Base-by-base conservation (phyloP, 2,329 filamentous ascomycete species). In the Setomelanomma holmii region DNA sequence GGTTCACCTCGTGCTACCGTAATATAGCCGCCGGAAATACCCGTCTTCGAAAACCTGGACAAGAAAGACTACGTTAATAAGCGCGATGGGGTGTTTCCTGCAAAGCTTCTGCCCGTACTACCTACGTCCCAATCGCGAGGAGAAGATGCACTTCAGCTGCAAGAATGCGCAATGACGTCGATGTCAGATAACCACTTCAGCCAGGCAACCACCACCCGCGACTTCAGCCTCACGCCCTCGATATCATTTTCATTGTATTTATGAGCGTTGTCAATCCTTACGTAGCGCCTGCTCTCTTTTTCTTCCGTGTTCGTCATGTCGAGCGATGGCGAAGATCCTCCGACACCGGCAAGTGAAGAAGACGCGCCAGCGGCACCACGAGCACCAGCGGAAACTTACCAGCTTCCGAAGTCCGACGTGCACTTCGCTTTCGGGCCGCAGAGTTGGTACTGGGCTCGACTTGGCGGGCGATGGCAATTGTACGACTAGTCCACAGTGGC, bases 361-460 rank as follows among this genome's bases (percentile, higher is more conserved):
- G 27, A 30, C 5, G 27, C 27, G 27, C 27, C 27, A 30, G 10
- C 27, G 5, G 27, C 27, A 8, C n/a, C n/a, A n/a, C n/a, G n/a
- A n/a, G 27, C 27, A 14, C 27, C 27, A 30, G 10, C 27, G 5
- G 27, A 8, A 8, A 14, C 27, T 30, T 30, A 30, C 27, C 10
- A 30, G 27, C 5, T 30, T 5, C n/a, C 40, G 19, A 44, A 35
- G 27, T 35, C 41, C 16, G 41, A 35, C 6, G 41, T 44, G 17
- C n/a, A 44, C 30, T 44, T 44, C 24, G 41, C 27, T 14, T 44
- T 44, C 23, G 41, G 41, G 11, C 24, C 41, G 17, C 41, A 44
- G 27, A 35, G n/a, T n/a, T 44, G 41, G 41, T 35, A 44, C n/a
- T 44, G 41, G 41, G 19, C 17, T 20, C 41, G 41, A 6, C 23